Conservation (phyloP, 1,284 basidiomycete genomes). For the Cryptococcus sp. region DNA sequence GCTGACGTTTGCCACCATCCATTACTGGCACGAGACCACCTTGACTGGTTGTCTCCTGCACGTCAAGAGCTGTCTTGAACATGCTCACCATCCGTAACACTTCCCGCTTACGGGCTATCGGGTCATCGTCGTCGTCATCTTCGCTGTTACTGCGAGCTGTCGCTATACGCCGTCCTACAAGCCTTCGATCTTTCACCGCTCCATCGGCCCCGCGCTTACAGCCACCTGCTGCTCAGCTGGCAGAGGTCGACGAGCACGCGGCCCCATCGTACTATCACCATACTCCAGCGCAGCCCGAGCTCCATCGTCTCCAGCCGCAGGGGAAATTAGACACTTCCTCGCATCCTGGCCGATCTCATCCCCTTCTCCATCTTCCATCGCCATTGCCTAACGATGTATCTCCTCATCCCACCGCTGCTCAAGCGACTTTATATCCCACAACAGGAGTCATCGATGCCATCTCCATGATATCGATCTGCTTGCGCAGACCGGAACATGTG, state of each 20-base stretch:
- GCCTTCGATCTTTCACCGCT: constrained; percentile 9
- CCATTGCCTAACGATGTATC: constrained; percentile 35
- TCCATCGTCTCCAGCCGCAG: constrained; percentile 14
- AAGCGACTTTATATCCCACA: constrained; percentile 41
- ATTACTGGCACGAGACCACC: constrained; percentile 3
- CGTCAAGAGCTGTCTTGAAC: background rate
- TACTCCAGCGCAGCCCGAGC: constrained; percentile 7
- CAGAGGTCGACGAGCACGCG: constrained; percentile 12
- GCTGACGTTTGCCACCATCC: too few relatives aligned
- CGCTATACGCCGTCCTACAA: constrained; percentile 4
- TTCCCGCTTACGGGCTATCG: constrained; percentile 1
- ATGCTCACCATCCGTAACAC: constrained; percentile 11
- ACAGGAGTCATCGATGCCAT: constrained; percentile 46
- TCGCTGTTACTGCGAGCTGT: constrained; percentile 1
- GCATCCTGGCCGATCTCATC: constrained; percentile 13
- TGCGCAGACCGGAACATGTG: constrained; percentile 44
- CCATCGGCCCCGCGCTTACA: constrained; percentile 7
- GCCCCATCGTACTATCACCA: constrained; percentile 18
- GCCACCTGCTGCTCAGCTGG: constrained; percentile 20
- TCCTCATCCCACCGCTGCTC: constrained; percentile 17
- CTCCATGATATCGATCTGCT: constrained; percentile 51
- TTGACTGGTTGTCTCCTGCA: background rate
- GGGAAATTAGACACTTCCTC: constrained; percentile 11
- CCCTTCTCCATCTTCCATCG: constrained; percentile 24
- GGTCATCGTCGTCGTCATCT: constrained; percentile 1